phyloP scores from a whole-genome alignment of 1,139 yeast genomes.

The Pneumocystis sp. region DNA sequence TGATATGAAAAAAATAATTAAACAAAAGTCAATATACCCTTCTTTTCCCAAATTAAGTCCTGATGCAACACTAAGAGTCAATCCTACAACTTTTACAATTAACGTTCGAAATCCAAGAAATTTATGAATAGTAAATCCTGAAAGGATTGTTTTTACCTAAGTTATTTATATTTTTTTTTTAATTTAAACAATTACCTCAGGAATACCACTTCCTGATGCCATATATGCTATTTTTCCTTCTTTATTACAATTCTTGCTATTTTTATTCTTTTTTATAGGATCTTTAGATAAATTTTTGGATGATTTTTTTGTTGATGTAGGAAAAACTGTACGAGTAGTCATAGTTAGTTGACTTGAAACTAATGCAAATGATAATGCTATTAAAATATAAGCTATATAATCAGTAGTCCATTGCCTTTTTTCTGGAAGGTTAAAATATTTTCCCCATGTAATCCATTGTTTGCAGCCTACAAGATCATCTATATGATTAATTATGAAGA shows the following conservation, averaged over 20 bases:
- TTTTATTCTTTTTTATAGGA: neutral
- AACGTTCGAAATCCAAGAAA: constrained; percentile 44
- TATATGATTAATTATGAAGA: neutral
- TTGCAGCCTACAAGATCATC: constrained; percentile 4
- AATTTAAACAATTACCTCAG: neutral
- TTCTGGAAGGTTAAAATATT: neutral
- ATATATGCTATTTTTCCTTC: neutral
- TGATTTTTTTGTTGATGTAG: neutral
- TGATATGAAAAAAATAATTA: neutral
- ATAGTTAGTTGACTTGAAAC: neutral
- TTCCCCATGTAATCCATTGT: constrained; percentile 1
- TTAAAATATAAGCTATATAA: neutral
- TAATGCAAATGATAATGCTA: neutral
- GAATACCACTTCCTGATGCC: constrained; percentile 2
- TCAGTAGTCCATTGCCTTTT: neutral
- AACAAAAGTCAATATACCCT: constrained; percentile 23
- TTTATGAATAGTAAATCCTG: constrained; percentile 42
- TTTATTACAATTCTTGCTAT: neutral
- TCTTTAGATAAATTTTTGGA: neutral
- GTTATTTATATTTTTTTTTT: constrained; percentile 29
- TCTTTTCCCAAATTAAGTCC: constrained; percentile 57
- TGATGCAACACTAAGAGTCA: constrained; percentile 47
- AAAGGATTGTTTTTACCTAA: constrained; percentile 37
- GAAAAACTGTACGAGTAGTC: neutral
- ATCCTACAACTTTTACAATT: constrained; percentile 36